These are phyloP conservation scores for Coniochaeta sp. DNA, from an alignment of 2,329 filamentous ascomycete species.

Conservation along the genomic window DNA sequence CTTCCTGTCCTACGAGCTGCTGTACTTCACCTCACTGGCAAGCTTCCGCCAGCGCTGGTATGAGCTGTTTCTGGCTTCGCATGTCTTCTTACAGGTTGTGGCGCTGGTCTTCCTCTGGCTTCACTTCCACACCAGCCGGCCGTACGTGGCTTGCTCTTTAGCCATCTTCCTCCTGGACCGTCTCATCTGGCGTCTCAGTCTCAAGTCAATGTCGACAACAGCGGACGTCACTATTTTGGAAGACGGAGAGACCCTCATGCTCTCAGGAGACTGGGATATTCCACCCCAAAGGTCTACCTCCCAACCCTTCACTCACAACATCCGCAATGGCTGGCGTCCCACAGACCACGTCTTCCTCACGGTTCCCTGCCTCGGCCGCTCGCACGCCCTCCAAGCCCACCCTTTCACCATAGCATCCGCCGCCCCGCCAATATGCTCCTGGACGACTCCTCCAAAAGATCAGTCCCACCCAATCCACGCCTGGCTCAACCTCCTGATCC, in stretches of 20 bases:
- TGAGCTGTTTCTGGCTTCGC: slow-evolving; percentile 52
- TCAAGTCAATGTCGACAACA: slow-evolving; percentile 38
- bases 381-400: slow-evolving; percentile 51
- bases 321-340: slow-evolving; percentile 47
- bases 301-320: slow-evolving; percentile 20
- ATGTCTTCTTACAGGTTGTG: slow-evolving; percentile 48
- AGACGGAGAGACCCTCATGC: slow-evolving; percentile 46
- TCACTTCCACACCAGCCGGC: slow-evolving; percentile 43
- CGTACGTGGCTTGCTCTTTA: slow-evolving; percentile 45
- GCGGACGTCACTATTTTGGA: slow-evolving; percentile 45
- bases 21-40: slow-evolving; percentile 54
- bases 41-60: slow-evolving; percentile 54
- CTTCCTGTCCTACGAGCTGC: slow-evolving; percentile 49
- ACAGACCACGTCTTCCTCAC: slow-evolving; percentile 59
- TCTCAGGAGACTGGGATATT: slow-evolving; percentile 31
- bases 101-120: slow-evolving; percentile 51
- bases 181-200: slow-evolving; percentile 44
- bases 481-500: slow-evolving; percentile 50
- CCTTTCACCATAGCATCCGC: slow-evolving; percentile 61
- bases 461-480: slow-evolving; percentile 27
- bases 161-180: slow-evolving; percentile 51
- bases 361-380: slow-evolving; percentile 43
- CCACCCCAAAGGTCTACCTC: slow-evolving; percentile 5
- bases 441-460: not conserved
- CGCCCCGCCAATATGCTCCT: slow-evolving; percentile 28